Evolutionary conservation across 805 yeast species (phyloP), one percentile per base, ranked within the genome.

Genomic region (Gaillardinia entomophila): DNA sequence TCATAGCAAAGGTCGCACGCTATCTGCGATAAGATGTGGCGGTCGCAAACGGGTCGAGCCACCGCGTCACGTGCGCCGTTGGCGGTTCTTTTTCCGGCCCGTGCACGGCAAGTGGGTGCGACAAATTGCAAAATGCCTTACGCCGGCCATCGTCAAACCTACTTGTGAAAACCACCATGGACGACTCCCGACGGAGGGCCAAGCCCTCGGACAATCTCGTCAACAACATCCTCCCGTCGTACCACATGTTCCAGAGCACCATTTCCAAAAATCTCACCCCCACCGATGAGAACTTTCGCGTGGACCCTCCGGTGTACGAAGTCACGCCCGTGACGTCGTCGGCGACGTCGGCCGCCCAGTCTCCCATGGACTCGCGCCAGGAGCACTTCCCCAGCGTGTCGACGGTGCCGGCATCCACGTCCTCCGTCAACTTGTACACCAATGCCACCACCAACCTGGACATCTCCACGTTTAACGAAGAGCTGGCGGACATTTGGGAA

Each of bases 221-320:
- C 26, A 43, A 39, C 33, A 60, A 63, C 31, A 66, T 66, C 23
- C 51, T 66, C 11, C 72, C 72, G 1, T 63, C 70, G 7, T 66
- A 66, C 41, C 65, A 65, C 26, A 66, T 66, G 71, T 64, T 55
- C 46, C 62, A 61, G 44, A 51, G 68, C 20, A 66, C 71, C 4
- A 50, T 66, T 6, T 57, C 66, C 27, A 60, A 61, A 35, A 52
- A 52, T 16, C 36, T 66, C 35, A 57, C 58, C 2, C 61, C 62
- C 12, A 43, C 59, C 8, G 56, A 60, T 24, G 72, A 66, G 36
- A 64, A 60, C 42, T 66, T 53, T 43, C 44, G 50, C 6, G 58
- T 56, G 6, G 65, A 60, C 24, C 72, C 72, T 3, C 72, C 72
- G 2, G 50, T 38, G 22, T 66, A 66, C 37, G 49, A 45, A 27